Percentiles rank a stretch among this genome's conserved stretches.
phyloP scores from a whole-genome alignment of 2,329 filamentous ascomycete genomes.

The Hymenoscyphus linearis region DNA sequence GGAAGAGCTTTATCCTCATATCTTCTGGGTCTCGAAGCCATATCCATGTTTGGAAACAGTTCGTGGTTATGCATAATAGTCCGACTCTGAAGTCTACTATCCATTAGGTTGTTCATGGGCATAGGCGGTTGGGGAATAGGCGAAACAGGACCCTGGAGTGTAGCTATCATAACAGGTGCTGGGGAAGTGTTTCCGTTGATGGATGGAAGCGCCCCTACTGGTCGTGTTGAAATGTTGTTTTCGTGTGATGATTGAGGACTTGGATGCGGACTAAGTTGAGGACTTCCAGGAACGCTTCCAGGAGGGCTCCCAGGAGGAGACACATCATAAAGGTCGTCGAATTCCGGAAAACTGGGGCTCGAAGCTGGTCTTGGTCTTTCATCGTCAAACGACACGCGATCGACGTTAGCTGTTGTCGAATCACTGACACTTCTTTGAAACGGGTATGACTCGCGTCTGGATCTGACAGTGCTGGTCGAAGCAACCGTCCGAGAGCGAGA shows the following conservation, averaged over 20 bases:
- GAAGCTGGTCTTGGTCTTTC: slow-evolving; percentile 31
- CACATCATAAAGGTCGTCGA: slow-evolving; percentile 33
- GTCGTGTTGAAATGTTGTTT: slow-evolving; percentile 22
- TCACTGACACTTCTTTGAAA: slow-evolving; percentile 37
- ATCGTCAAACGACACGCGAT: slow-evolving; percentile 21
- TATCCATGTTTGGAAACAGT: background rate
- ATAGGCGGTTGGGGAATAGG: slow-evolving; percentile 22
- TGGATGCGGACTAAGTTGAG: slow-evolving; percentile 19
- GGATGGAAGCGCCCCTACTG: slow-evolving; percentile 19
- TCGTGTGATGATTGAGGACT: slow-evolving; percentile 7
- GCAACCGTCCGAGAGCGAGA: slow-evolving; percentile 26
- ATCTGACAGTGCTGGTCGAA: slow-evolving; percentile 21
- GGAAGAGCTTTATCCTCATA: slow-evolving; percentile 18
- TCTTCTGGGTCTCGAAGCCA: slow-evolving; percentile 1
- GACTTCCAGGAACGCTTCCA: slow-evolving; percentile 4
- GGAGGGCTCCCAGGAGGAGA: slow-evolving; percentile 30
- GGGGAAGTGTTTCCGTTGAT: slow-evolving; percentile 5
- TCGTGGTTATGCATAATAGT: slow-evolving; percentile 8
- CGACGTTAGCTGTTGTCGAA: slow-evolving; percentile 29
- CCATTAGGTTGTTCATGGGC: slow-evolving; percentile 8
- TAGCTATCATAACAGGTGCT: slow-evolving; percentile 18
- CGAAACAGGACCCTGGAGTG: slow-evolving; percentile 20
- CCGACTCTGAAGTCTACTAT: slow-evolving; percentile 15
- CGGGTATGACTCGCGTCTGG: slow-evolving; percentile 22
- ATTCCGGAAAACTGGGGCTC: slow-evolving; percentile 26